A percentile compares a stretch with the other conserved stretches of the same genome.
phyloP scores from a whole-genome alignment of 2,329 filamentous ascomycete species.

The Diaporthe sp. region DNA sequence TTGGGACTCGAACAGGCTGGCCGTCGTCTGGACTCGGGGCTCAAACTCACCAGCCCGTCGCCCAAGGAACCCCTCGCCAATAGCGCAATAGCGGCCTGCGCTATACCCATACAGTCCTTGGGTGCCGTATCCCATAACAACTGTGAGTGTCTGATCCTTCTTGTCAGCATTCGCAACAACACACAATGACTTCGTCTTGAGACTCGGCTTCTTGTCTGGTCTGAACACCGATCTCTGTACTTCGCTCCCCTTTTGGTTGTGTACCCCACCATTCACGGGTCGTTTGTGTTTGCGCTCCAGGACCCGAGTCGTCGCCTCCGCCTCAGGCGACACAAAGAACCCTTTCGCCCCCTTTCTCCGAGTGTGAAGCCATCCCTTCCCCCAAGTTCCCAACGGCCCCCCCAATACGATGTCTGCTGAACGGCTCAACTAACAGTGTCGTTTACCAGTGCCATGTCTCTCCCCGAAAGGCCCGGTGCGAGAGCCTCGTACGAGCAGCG shows the following conservation, averaged over 20 bases:
- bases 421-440: slow-evolving; percentile 43
- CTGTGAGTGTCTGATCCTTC: slow-evolving; percentile 35
- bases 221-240: not conserved
- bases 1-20: slow-evolving; percentile 27
- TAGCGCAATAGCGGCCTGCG: slow-evolving; percentile 32
- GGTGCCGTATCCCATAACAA: slow-evolving; percentile 40
- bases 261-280: slow-evolving; percentile 12
- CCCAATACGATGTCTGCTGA: not conserved
- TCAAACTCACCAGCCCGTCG: slow-evolving; percentile 30
- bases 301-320: not conserved
- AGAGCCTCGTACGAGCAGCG: slow-evolving; percentile 72
- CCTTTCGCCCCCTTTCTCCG: slow-evolving; percentile 12
- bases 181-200: slow-evolving; percentile 34
- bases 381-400: not conserved
- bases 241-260: slow-evolving; percentile 14
- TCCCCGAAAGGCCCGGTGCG: slow-evolving; percentile 75
- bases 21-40: slow-evolving; percentile 27
- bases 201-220: slow-evolving; percentile 25
- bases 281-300: slow-evolving; percentile 12
- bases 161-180: slow-evolving; percentile 14
- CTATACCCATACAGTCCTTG: slow-evolving; percentile 32
- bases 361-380: slow-evolving; percentile 41
- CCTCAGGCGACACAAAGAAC: slow-evolving; percentile 22
- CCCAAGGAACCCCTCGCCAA: slow-evolving; percentile 37
- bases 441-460: slow-evolving; percentile 67